Conservation (phyloP, 352 stramenopile genomes). For the Globisporangium cystogenes region DNA sequence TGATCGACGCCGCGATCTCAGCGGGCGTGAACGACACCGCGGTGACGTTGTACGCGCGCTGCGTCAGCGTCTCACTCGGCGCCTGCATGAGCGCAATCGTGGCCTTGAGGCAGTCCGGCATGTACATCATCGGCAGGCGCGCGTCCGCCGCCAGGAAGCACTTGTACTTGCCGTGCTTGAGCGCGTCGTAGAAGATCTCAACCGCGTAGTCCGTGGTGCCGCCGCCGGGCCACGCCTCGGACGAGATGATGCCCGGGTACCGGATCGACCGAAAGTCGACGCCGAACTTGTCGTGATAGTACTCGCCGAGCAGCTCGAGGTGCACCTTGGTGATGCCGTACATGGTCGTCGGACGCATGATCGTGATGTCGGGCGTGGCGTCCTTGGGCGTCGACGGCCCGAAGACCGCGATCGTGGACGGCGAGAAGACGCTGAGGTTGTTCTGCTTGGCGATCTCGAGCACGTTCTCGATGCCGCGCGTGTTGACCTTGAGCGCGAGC, state of each 20-base stretch:
- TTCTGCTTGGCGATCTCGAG: constrained; percentile 87
- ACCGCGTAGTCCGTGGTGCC: constrained; percentile 90
- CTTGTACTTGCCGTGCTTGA: constrained; percentile 85
- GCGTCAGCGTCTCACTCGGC: constrained; percentile 54
- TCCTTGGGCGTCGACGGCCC: constrained; percentile 82
- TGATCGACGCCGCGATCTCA: constrained; percentile 80
- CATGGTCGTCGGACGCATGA: constrained; percentile 92
- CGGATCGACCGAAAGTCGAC: constrained; percentile 90
- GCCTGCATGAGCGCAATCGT: constrained; percentile 82
- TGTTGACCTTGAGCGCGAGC: constrained; percentile 87
- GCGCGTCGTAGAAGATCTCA: constrained; percentile 91
- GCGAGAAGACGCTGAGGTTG: constrained; percentile 84
- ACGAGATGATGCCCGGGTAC: constrained; percentile 90
- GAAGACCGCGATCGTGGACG: constrained; percentile 90
- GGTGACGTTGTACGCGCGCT: constrained; percentile 90
- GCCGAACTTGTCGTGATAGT: constrained; percentile 90
- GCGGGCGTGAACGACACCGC: constrained; percentile 87
- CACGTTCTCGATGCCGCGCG: constrained; percentile 86
- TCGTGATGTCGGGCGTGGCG: constrained; percentile 81
- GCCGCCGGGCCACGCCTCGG: constrained; percentile 76
- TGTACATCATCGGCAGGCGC: constrained; percentile 93
- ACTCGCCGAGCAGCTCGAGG: constrained; percentile 87
- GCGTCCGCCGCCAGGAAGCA: constrained; percentile 82
- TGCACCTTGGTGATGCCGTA: constrained; percentile 92
- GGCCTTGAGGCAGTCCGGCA: constrained; percentile 89